Conservation (phyloP, 192 early-diverging fungal genomes). For the Kickxella alabastrina region DNA sequence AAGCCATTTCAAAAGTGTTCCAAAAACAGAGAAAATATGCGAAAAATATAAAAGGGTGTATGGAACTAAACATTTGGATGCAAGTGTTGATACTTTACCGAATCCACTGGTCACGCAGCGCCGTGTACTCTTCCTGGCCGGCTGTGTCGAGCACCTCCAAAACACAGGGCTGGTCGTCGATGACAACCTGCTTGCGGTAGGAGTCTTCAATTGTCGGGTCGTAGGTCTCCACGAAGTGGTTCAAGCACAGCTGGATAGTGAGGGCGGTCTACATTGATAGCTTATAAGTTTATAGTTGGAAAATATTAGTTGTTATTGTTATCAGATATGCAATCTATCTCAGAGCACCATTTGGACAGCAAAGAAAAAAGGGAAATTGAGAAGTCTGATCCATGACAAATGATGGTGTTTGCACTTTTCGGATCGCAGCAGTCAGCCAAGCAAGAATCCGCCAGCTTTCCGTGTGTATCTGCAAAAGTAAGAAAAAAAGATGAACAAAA, state of each 20-base stretch:
- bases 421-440: too few species aligned
- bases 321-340: not conserved
- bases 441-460: too few species aligned
- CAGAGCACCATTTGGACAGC: too few species aligned
- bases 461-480: not conserved
- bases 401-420: too few species aligned
- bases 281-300: not conserved
- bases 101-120: slow-evolving; percentile 78
- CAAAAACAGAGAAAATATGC: too few species aligned
- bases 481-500: too few species aligned
- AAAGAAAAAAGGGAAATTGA: too few species aligned
- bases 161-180: slow-evolving; percentile 95
- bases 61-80: too few species aligned
- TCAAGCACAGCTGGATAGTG: slow-evolving; percentile 62
- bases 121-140: slow-evolving; percentile 81
- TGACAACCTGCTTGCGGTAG: slow-evolving; percentile 95
- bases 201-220: slow-evolving; percentile 99
- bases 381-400: too few species aligned
- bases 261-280: slow-evolving; percentile 54
- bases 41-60: too few species aligned
- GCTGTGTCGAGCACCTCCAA: slow-evolving; percentile 97
- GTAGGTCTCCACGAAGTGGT: slow-evolving; percentile 80
- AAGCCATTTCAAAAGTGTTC: too few species aligned
- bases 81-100: slow-evolving; percentile 53
- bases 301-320: not conserved